Conservation (phyloP, 768 basidiomycete genomes). For the Suillus plorans region DNA sequence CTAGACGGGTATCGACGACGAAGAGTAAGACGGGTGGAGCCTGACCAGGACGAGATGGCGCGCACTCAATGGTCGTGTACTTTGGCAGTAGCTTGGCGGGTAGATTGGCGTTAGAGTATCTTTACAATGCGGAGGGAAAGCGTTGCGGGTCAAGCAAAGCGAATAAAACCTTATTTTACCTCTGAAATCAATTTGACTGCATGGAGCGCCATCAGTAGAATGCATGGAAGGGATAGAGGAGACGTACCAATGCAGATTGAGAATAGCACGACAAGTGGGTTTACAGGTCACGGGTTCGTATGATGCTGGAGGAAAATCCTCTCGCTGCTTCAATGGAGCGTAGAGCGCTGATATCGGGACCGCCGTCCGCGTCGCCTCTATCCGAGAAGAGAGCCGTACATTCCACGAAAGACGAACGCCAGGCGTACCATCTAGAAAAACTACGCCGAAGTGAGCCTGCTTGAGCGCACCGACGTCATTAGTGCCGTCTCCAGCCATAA, state of each 20-base stretch:
- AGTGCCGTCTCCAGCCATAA: slow-evolving; percentile 99
- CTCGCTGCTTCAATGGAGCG: slow-evolving; percentile 89
- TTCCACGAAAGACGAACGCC: slow-evolving; percentile 98
- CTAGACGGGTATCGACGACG: slow-evolving; percentile 95
- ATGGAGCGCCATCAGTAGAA: slow-evolving; percentile 9
- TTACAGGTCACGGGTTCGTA: slow-evolving; percentile 99
- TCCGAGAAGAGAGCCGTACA: slow-evolving; percentile 96
- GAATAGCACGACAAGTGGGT: slow-evolving; percentile 93
- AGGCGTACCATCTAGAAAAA: slow-evolving; percentile 84
- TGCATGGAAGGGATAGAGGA: not conserved
- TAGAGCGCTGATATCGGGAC: slow-evolving; percentile 97
- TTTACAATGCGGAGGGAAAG: slow-evolving; percentile 98
- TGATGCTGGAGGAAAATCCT: slow-evolving; percentile 92
- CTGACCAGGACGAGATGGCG: slow-evolving; percentile 84
- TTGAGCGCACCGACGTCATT: slow-evolving; percentile 99
- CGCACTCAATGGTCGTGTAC: slow-evolving; percentile 99
- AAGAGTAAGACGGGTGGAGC: slow-evolving; percentile 97
- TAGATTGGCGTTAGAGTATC: slow-evolving; percentile 87
- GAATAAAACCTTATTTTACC: slow-evolving; percentile 99
- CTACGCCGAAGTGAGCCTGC: slow-evolving; percentile 96
- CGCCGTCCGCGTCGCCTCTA: slow-evolving; percentile 96
- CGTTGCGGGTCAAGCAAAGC: slow-evolving; percentile 94
- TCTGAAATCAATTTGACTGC: slow-evolving; percentile 96
- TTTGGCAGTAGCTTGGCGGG: slow-evolving; percentile 95
- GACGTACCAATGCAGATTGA: slow-evolving; percentile 94